phyloP scores from a whole-genome alignment of 345 rosid genomes.

The Erysimum cheiranthoides region DNA sequence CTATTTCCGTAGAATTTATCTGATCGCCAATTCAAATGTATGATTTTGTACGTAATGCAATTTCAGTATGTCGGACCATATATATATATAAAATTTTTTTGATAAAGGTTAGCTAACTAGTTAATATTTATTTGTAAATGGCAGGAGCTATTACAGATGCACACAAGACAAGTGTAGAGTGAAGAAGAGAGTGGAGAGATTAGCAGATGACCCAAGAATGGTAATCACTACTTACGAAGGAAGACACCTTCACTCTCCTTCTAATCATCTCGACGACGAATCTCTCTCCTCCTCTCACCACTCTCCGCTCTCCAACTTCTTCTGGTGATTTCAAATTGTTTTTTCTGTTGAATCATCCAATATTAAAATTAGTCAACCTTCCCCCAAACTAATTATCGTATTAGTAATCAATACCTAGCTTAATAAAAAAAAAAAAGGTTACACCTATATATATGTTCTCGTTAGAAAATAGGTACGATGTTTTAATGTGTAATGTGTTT shows the following conservation, averaged over 20 bases:
- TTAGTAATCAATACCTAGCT: constrained; percentile 19
- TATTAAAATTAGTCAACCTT: background rate
- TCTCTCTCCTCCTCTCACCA: constrained; percentile 49
- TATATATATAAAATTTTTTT: background rate
- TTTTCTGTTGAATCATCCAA: background rate
- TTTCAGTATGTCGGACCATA: constrained; percentile 1
- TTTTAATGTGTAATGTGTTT: constrained; percentile 28
- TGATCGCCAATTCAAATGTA: background rate
- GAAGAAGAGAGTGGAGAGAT: constrained; percentile 96
- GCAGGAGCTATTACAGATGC: constrained; percentile 97
- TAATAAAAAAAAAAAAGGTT: background rate
- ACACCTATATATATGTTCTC: constrained; percentile 19
- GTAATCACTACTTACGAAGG: constrained; percentile 99
- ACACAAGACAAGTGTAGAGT: constrained; percentile 93
- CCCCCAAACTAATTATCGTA: constrained; percentile 22
- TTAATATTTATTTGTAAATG: background rate
- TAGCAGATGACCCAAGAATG: constrained; percentile 99
- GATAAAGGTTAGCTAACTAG: background rate
- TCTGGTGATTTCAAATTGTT: constrained; percentile 55
- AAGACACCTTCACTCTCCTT: constrained; percentile 87
- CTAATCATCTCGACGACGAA: constrained; percentile 68
- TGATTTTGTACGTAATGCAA: background rate
- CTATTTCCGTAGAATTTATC: background rate
- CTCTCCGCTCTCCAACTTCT: constrained; percentile 68
- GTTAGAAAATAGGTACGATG: constrained; percentile 16